phyloP scores from a whole-genome alignment of 2,329 filamentous ascomycete species.

The Hypoxylon sp. region DNA sequence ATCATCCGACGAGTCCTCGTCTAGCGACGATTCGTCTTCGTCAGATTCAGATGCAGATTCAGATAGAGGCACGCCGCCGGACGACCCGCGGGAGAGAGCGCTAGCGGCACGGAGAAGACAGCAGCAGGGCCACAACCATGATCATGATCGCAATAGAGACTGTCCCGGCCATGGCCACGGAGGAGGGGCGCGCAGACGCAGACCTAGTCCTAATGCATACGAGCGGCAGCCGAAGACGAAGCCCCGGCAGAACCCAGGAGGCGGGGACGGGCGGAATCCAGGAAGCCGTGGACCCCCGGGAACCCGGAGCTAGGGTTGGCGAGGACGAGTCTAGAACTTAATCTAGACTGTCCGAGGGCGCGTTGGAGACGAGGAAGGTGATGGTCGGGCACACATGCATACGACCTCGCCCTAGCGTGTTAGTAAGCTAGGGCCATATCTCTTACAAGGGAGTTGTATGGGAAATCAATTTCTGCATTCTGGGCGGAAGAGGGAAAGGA shows the following conservation, averaged over 20 bases:
- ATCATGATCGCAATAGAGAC: slow-evolving; percentile 36
- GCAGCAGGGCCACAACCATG: slow-evolving; percentile 53
- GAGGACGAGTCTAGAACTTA: neutral
- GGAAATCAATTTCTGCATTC: neutral
- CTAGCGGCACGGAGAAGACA: slow-evolving; percentile 49
- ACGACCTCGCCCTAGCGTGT: neutral
- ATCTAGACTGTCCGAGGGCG: neutral
- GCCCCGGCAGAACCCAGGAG: slow-evolving; percentile 56
- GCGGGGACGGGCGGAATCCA: slow-evolving; percentile 20
- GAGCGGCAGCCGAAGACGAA: slow-evolving; percentile 79
- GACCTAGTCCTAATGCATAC: slow-evolving; percentile 84
- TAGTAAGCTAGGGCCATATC: neutral
- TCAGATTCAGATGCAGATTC: slow-evolving; percentile 66
- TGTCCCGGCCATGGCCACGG: slow-evolving; percentile 48
- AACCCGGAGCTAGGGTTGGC: neutral
- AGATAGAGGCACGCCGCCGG: slow-evolving; percentile 37
- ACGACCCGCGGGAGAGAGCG: slow-evolving; percentile 52
- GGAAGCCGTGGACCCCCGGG: slow-evolving; percentile 17
- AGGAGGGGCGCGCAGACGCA: slow-evolving; percentile 54
- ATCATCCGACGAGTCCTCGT: slow-evolving; percentile 71
- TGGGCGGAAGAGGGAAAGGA: neutral
- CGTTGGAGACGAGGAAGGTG: neutral
- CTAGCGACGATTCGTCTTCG: slow-evolving; percentile 65
- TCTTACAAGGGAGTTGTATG: neutral
- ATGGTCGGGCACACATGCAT: slow-evolving; percentile 6